Base-by-base conservation (phyloP, 2,329 filamentous ascomycete genomes). In the Apiospora koreana region DNA sequence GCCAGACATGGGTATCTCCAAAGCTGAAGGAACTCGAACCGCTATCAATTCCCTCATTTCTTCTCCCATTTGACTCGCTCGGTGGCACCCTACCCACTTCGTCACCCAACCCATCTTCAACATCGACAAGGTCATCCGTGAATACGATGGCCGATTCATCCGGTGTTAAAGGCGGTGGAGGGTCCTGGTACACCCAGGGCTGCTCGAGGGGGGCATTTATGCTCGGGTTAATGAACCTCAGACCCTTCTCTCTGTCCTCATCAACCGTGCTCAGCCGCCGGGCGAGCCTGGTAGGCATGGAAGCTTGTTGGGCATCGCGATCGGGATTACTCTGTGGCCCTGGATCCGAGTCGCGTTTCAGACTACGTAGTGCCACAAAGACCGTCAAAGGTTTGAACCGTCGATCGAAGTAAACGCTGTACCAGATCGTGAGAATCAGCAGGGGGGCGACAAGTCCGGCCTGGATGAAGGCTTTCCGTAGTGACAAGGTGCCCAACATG, bases 321-420 rank as follows among this genome's bases (percentile, higher is more conserved):
- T 87, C 85, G 41, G 85, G 78, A 67, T 83, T 82, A 45, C 35
- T 69, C 18, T 28, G 48, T 9, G 50, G 1, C 23, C 81, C 79
- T 48, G 85, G 83, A n/a, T 86, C 84, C 70, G 89, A 86, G 2
- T 89, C 86, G 35, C 89, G 86, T 74, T 91, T 89, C 71, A 99
- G 94, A 76, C 94, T 97, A 73, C 94, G 89, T 62, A 99, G 84
- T 38, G 97, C 94, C 79, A 99, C 98, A 79, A 96, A 98, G 75
- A 91, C 92, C 80, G 95, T 97, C 71, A 99, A 83, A 0, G 96
- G 95, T 76, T 94, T 93, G 76, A 96, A 99, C 0, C 92, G 93
- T 62, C 88, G 87, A 58, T 89, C 87, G 79, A 94, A 98, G 74
- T 94, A 93, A 80, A 93, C 93, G 73, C 89, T 92, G 78, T 97